A percentile compares a stretch with the other conserved stretches of the same genome.
phyloP scores from a whole-genome alignment of 2,329 filamentous ascomycete species.

The Epichloe uncinata region DNA sequence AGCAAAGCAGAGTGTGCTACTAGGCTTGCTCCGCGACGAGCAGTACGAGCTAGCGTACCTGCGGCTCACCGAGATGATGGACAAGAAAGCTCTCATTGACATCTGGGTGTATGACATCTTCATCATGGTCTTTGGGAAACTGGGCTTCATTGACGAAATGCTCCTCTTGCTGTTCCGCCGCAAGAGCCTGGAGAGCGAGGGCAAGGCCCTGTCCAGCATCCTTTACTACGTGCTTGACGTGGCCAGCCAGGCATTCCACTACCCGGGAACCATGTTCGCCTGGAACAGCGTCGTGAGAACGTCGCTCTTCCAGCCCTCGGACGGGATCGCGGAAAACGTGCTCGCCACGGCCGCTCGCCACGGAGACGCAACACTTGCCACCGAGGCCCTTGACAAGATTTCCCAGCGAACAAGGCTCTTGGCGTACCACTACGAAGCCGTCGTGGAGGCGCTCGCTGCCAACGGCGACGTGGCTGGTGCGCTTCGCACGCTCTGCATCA shows the following conservation, averaged over 20 bases:
- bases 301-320: conserved; percentile 31
- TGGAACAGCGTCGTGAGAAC: conserved; percentile 54
- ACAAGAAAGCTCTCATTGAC: conserved; percentile 40
- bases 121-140: conserved; percentile 57
- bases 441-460: conserved; percentile 57
- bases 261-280: conserved; percentile 50
- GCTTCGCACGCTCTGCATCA: conserved; percentile 58
- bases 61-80: conserved; percentile 53
- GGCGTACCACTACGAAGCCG: conserved; percentile 63
- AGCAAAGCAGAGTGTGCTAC: conserved; percentile 52
- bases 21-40: conserved; percentile 66
- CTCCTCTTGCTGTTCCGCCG: conserved; percentile 52
- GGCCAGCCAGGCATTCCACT: conserved; percentile 52
- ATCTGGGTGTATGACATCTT: conserved; percentile 70
- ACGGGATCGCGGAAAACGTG: conserved; percentile 53
- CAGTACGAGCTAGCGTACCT: conserved; percentile 71
- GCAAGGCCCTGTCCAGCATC: conserved; percentile 32
- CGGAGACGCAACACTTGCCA: conserved; percentile 55
- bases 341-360: conserved; percentile 58
- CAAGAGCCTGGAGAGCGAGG: conserved; percentile 19
- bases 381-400: conserved; percentile 48
- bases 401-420: conserved; percentile 34
- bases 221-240: conserved; percentile 64
- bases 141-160: conserved; percentile 65
- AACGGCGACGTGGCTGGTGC: conserved; percentile 49